Conservation (phyloP, 2,329 filamentous ascomycete species). For the Paraconiothyrium brasiliense region DNA sequence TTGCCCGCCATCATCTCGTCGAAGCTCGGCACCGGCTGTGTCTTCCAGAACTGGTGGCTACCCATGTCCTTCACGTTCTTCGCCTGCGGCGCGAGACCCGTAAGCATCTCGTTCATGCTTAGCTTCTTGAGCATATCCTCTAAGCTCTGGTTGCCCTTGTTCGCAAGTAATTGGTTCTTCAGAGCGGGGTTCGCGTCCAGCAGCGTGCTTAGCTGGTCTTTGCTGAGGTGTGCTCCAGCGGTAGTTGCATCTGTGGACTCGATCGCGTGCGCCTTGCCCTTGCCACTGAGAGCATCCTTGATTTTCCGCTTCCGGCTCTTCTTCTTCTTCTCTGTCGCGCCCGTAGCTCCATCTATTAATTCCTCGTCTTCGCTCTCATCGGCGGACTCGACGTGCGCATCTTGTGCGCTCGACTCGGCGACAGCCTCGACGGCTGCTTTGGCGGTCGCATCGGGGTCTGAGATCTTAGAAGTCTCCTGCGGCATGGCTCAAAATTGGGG, state of each 20-base stretch:
- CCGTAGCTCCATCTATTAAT: conserved; percentile 47
- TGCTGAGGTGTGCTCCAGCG: conserved; percentile 44
- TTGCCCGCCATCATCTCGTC: conserved; percentile 54
- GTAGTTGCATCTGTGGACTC: conserved; percentile 38
- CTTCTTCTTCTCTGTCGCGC: conserved; percentile 68
- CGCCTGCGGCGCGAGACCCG: conserved; percentile 76
- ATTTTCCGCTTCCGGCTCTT: conserved; percentile 72
- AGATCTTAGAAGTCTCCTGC: conserved; percentile 69
- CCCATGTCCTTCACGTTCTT: conserved; percentile 97
- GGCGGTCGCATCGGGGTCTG: conserved; percentile 62
- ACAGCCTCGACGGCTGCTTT: conserved; percentile 56
- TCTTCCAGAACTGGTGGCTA: conserved; percentile 98
- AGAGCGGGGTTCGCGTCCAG: conserved; percentile 51
- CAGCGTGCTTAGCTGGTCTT: conserved; percentile 49
- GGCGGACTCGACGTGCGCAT: conserved; percentile 39
- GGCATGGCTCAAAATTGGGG: conserved; percentile 35
- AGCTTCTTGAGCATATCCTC: conserved; percentile 67
- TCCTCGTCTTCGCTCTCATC: conserved; percentile 45
- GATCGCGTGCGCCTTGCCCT: conserved; percentile 40
- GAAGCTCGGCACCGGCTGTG: conserved; percentile 92
- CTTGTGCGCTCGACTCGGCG: conserved; percentile 44
- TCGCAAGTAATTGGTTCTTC: conserved; percentile 47
- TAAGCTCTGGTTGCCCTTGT: conserved; percentile 39
- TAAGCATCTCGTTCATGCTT: conserved; percentile 76
- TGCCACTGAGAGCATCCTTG: conserved; percentile 54